These are phyloP conservation scores for Candida methanosorbosa DNA, from an alignment of 805 yeast genomes.

Conservation along the genomic window DNA sequence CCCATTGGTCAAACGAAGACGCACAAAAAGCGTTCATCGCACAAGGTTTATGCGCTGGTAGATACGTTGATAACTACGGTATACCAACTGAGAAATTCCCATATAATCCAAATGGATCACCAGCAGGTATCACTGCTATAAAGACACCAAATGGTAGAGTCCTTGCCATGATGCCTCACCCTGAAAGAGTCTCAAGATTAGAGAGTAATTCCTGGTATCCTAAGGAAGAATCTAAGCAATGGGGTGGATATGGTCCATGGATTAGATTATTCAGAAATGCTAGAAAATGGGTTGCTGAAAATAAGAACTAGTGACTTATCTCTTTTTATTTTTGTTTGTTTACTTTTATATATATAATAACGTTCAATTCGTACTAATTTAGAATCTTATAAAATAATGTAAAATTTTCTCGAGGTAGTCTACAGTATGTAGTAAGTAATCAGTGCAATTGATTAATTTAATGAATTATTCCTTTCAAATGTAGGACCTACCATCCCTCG, in stretches of 20 bases:
- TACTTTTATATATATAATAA: too few species aligned
- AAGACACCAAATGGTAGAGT: slow-evolving; percentile 89
- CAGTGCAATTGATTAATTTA: too few species aligned
- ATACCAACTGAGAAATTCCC: slow-evolving; percentile 77
- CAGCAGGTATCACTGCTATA: slow-evolving; percentile 88
- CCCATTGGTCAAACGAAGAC: slow-evolving; percentile 46
- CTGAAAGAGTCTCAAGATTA: slow-evolving; percentile 85
- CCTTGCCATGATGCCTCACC: slow-evolving; percentile 98
- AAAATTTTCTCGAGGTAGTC: too few species aligned
- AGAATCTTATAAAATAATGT: too few species aligned
- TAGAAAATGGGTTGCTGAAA: slow-evolving; percentile 73
- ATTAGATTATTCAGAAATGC: slow-evolving; percentile 86
- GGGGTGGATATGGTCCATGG: slow-evolving; percentile 95
- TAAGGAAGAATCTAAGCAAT: slow-evolving; percentile 40
- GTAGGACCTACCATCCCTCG: slow-evolving; percentile 70
- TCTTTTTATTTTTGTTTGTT: too few species aligned
- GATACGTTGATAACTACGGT: slow-evolving; percentile 90
- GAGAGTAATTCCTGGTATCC: slow-evolving; percentile 94
- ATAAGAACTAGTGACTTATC: slow-evolving; percentile 3
- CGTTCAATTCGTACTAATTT: too few species aligned
- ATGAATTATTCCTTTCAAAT: too few species aligned
- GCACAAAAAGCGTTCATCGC: slow-evolving; percentile 40
- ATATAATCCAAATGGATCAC: slow-evolving; percentile 94
- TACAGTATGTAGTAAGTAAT: too few species aligned
- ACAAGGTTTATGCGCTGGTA: slow-evolving; percentile 52